These are phyloP conservation scores for Wickerhamomyces hampshirensis DNA, from an alignment of 805 yeast genomes.

Conservation along the genomic window DNA sequence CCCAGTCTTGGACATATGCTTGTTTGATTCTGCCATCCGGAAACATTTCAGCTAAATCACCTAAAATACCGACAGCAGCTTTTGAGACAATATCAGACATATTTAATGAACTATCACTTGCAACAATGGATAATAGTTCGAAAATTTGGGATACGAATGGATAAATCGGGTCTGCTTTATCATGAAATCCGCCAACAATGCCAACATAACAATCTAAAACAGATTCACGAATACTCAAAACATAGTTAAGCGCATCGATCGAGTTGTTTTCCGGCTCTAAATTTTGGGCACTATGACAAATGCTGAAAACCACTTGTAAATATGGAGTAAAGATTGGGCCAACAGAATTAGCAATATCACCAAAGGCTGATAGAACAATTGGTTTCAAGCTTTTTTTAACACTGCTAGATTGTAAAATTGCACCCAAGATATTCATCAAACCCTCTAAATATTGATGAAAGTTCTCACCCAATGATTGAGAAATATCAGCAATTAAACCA, in stretches of 20 bases:
- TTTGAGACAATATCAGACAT: constrained; percentile 69
- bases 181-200: constrained; percentile 83
- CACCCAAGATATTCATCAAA: constrained; percentile 79
- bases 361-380: constrained; percentile 84
- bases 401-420: constrained; percentile 57
- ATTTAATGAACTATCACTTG: constrained; percentile 54
- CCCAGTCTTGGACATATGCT: constrained; percentile 71
- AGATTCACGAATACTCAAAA: constrained; percentile 69
- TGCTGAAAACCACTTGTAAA: constrained; percentile 70
- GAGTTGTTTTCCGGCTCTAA: constrained; percentile 62
- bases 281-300: constrained; percentile 63
- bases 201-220: constrained; percentile 97
- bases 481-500: constrained; percentile 90
- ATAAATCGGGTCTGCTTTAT: constrained; percentile 56
- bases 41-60: constrained; percentile 87
- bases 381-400: constrained; percentile 83
- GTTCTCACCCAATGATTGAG: constrained; percentile 76
- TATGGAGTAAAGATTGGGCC: constrained; percentile 76
- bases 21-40: constrained; percentile 70
- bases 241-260: constrained; percentile 73
- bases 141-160: constrained; percentile 69
- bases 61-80: constrained; percentile 84
- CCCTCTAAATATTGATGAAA: constrained; percentile 73
- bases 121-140: constrained; percentile 56
- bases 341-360: constrained; percentile 89